A percentile compares a stretch with the other conserved stretches of the same genome.
Evolutionary conservation across 345 rosid genomes (phyloP).

Genomic region (Eucalyptus coolabah): DNA sequence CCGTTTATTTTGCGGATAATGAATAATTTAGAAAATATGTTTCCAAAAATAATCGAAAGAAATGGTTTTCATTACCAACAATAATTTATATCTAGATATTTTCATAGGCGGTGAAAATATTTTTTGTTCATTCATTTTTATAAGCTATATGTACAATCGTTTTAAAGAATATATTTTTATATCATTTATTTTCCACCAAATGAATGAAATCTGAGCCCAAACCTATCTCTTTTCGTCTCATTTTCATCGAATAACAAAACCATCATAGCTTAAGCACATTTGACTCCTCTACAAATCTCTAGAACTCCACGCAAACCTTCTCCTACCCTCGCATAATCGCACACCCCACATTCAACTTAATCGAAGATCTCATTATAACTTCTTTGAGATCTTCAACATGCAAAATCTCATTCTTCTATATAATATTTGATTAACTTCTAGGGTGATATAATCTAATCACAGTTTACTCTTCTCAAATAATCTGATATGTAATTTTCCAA

Average conservation of each 20-base stretch:
- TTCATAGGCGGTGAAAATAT: too few species aligned
- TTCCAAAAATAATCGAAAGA: too few species aligned
- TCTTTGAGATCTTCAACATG: neutral
- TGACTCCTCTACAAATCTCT: neutral
- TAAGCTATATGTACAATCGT: rapidly evolving
- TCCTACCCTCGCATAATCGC: neutral
- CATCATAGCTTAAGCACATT: neutral
- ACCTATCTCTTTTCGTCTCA: neutral
- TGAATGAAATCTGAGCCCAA: too few species aligned
- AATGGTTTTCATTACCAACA: too few species aligned
- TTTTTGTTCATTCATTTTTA: too few species aligned
- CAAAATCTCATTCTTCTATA: neutral
- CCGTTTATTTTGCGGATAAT: too few species aligned
- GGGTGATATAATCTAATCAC: too few species aligned
- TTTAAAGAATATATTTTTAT: too few species aligned
- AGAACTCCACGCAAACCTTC: neutral
- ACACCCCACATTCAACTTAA: neutral
- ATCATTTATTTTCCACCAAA: too few species aligned
- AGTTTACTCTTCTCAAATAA: neutral
- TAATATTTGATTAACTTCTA: too few species aligned
- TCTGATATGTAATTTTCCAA: neutral
- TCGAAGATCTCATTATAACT: neutral
- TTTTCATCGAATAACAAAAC: neutral
- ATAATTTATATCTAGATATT: too few species aligned
- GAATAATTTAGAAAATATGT: too few species aligned